Percentiles rank a stretch among this genome's conserved stretches.
These are phyloP conservation scores for Fusarium newnesense DNA, from an alignment of 2,329 filamentous ascomycete genomes.

Conservation along the genomic window DNA sequence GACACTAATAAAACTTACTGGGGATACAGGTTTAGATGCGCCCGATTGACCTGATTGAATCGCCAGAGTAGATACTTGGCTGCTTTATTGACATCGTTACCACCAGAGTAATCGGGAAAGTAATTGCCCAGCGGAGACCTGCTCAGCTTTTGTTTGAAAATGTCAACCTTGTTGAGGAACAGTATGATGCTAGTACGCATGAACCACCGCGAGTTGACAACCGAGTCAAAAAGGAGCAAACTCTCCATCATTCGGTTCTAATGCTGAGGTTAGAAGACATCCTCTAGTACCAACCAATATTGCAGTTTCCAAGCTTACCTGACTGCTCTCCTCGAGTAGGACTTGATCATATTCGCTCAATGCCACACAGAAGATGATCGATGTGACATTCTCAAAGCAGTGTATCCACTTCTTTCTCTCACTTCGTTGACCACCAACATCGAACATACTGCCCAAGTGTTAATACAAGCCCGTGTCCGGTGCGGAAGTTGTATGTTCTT, in stretches of 20 bases:
- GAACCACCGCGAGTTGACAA: slow-evolving; percentile 99
- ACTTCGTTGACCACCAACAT: slow-evolving; percentile 95
- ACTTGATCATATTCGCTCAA: slow-evolving; percentile 99
- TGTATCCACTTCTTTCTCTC: slow-evolving; percentile 99
- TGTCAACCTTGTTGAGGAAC: slow-evolving; percentile 98
- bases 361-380: slow-evolving; percentile 98
- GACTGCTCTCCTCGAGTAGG: slow-evolving; percentile 93
- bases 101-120: slow-evolving; percentile 97
- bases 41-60: slow-evolving; percentile 98
- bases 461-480: slow-evolving; percentile 23
- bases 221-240: slow-evolving; percentile 93
- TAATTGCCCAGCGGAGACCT: slow-evolving; percentile 93
- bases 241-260: slow-evolving; percentile 99
- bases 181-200: slow-evolving; percentile 99
- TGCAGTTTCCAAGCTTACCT: slow-evolving; percentile 60
- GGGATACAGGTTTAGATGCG: slow-evolving; percentile 95
- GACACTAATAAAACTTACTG: slow-evolving; percentile 71
- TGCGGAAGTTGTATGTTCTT: slow-evolving; percentile 53
- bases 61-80: slow-evolving; percentile 98
- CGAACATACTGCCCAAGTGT: slow-evolving; percentile 83
- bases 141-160: slow-evolving; percentile 94
- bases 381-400: slow-evolving; percentile 99
- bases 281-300: not conserved
- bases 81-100: slow-evolving; percentile 96
- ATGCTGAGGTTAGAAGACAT: slow-evolving; percentile 13